phyloP scores from a whole-genome alignment of 345 rosid genomes.

The Nephelium lappaceum region DNA sequence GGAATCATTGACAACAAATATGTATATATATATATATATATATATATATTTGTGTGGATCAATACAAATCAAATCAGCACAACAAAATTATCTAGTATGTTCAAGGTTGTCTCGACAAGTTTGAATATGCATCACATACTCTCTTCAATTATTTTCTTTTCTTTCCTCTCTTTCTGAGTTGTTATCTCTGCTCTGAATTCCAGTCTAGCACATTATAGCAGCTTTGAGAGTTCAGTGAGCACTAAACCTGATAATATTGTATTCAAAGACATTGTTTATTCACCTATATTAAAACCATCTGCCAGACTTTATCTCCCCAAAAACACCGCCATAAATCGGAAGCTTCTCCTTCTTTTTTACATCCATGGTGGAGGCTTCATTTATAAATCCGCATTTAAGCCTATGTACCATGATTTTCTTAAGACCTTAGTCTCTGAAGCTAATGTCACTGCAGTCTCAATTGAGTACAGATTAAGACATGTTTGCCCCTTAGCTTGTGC shows the following conservation, averaged over 20 bases:
- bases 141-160: too few relatives aligned
- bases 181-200: neutral
- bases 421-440: neutral
- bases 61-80: too few relatives aligned
- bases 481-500: conserved; percentile 13
- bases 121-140: too few relatives aligned
- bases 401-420: neutral
- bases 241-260: too few relatives aligned
- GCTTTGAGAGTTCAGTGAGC: neutral
- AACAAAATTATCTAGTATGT: too few relatives aligned
- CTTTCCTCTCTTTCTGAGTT: too few relatives aligned
- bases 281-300: neutral
- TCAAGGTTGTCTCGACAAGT: too few relatives aligned
- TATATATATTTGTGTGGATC: too few relatives aligned
- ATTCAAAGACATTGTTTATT: neutral
- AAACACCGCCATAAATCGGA: neutral
- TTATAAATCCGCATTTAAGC: neutral
- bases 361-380: neutral
- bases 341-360: neutral
- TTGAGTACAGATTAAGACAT: neutral
- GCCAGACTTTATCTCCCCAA: neutral
- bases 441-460: neutral
- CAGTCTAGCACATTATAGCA: too few relatives aligned
- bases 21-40: too few relatives aligned
- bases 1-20: too few relatives aligned